These are phyloP conservation scores for Biscutella auriculata DNA, from an alignment of 441 rosid genomes.

Conservation along the genomic window DNA sequence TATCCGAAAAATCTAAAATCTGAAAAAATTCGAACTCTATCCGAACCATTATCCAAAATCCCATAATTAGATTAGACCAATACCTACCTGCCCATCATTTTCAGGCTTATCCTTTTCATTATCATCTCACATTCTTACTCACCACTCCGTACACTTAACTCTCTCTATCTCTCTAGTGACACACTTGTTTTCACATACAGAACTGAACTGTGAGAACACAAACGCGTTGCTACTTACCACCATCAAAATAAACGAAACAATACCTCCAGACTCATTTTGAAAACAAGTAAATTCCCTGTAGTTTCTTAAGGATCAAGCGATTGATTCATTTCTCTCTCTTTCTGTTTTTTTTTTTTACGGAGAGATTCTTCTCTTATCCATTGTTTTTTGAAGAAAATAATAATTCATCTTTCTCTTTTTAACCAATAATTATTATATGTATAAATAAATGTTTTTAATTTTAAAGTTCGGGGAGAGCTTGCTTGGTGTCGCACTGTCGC, in stretches of 20 bases:
- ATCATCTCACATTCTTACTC: neutral
- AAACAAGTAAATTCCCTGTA: conserved; percentile 6
- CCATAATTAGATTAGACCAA: too few species aligned
- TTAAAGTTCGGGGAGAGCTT: conserved; percentile 22
- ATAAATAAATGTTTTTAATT: neutral
- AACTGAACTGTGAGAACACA: too few species aligned
- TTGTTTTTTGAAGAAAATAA: conserved; percentile 19
- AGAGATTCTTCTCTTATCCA: conserved; percentile 32
- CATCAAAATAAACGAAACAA: conserved; percentile 9
- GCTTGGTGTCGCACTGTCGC: conserved; percentile 21
- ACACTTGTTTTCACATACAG: conserved; percentile 2
- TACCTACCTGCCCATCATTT: too few species aligned
- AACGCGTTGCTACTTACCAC: conserved; percentile 12
- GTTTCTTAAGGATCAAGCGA: conserved; percentile 1
- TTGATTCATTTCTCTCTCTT: conserved; percentile 20
- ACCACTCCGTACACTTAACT: neutral
- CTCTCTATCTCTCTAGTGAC: neutral
- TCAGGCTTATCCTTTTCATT: neutral
- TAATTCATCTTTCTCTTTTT: conserved; percentile 18
- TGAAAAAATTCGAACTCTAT: too few species aligned
- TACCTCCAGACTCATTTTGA: conserved; percentile 15
- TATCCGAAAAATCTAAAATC: too few species aligned
- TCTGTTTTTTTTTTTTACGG: conserved; percentile 20
- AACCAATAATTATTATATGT: conserved; percentile 2
- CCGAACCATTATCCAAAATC: too few species aligned